Evolutionary conservation across 805 yeast species (phyloP), one percentile per base, ranked within the genome.

Genomic region (Yamadazyma nakazawae): DNA sequence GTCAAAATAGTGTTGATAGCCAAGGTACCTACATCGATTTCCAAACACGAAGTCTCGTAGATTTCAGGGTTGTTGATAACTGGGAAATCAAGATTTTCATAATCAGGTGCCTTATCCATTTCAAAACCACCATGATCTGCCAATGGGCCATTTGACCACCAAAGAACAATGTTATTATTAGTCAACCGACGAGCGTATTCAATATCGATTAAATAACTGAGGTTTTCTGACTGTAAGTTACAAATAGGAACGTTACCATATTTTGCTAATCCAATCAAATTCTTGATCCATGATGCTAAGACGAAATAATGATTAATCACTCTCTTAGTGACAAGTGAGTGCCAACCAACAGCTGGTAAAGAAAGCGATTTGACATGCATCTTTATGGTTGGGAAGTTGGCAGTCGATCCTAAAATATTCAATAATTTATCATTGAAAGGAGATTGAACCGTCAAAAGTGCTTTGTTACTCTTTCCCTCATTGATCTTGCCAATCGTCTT

Each of bases 41-140:
- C 98, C 40, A 94, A 63, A 14, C 90, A 89, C 16, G 84, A 82
- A 31, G 83, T 80, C 53, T 79, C 83, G 63, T 89, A 91, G 3
- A 88, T 72, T 43, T 90, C 96, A 0, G 97, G 85, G 45, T 76
- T 76, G 62, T 86, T 88, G 49, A 88, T 78, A 1, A 75, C 74
- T 12, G 95, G 91, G 53, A 88, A 83, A 31, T 80, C 81, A 37
- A 83, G 67, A 31, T 65, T 68, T 44, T 82, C 84, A 48, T 81
- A 85, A 47, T 81, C 81, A 18, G 72, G 68, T 18, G 71, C 53
- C 9, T 68, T 70, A 56, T 86, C 94, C 55, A 76, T 79, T 61
- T 89, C 91, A 37, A 69, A 59, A 0, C 96, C 96, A 26, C 96
- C 97, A 57, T 80, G 84, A 58, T 89, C 97, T 0, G 97, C 92